Base-by-base conservation (phyloP, 2,329 filamentous ascomycete species). In the Penicillium olsonii region DNA sequence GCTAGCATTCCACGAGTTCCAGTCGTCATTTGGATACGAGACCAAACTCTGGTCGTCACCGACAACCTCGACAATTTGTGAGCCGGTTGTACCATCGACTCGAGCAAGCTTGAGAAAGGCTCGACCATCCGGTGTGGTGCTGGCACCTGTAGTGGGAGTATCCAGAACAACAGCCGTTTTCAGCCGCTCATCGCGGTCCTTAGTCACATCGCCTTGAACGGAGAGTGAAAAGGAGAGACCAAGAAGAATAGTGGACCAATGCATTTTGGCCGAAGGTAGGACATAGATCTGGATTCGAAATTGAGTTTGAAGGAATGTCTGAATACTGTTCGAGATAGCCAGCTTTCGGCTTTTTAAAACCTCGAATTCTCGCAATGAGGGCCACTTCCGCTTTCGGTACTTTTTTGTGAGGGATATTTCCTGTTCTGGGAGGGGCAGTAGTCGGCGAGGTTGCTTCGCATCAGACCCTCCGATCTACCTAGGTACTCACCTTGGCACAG, bases 1-100 rank as follows among this genome's bases (percentile, higher is more conserved):
- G 17, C 47, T 53, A 12, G 42, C 20, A 22, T 55, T 50, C 20
- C 39, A 46, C 10, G 53, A 47, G 22, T 55, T 53, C 53, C 50
- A 53, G 20, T 42, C 46, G 3, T n/a, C 34, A 22, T 47, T 40
- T 8, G 47, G 46, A 29, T 50, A 53, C 2, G 44, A 33, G 17
- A 11, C 40, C 10, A 41, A 38, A 9, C 39, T 39, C 20, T 52
- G 39, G 24, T 50, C 41, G 17, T 19, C 18, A 4, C 43, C 35
- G 37, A 46, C 20, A 15, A 40, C 43, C 15, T 46, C 43, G 3
- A 39, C 43, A 40, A 46, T 33, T 31, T 46, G 43, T 19, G 43
- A 22, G 7, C 43, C 43, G 6, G 20, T 46, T 6, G 35, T 40
- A n/a, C 24, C 43, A 22, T 46, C 43, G n/a, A 47, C 37, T n/a